Base-by-base conservation (phyloP, 1,139 yeast genomes). In the Zygosaccharomyces sapae region DNA sequence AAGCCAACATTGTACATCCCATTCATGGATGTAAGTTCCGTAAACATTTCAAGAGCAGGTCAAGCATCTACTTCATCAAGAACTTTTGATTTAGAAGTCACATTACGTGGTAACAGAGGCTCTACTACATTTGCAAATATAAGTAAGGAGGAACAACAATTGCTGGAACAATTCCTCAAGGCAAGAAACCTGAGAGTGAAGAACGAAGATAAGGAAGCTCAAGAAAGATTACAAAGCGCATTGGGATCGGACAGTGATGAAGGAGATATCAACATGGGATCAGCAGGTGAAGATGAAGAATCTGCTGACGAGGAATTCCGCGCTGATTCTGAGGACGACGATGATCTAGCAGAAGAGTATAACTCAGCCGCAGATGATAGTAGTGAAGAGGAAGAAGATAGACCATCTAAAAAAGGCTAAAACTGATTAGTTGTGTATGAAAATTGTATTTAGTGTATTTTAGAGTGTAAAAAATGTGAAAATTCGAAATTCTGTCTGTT, bases 1-100 rank as follows among this genome's bases (percentile, higher is more conserved):
- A 94, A 94, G 66, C 97, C 98, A 43, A 89, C 97, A 0, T 80
- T 92, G 38, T 86, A 87, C 66, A 86, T 92, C 55, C 96, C 97
- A 46, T 85, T 81, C 65, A 73, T 85, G 0, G 97, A 92, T 60
- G 80, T 92, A 43, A 74, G 83, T 46, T 76, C 74, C 40, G 81
- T 92, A 31, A 81, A 86, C 29, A 85, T 94, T 72, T 86, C 96
- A 3, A 83, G 99, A 67, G 86, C 95, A 5, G 95, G 96, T n/a
- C 80, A 83, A 41, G 81, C 89, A 1, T 80, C 85, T 1, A 75
- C 86, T 1, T 84, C 95, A 1, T 82, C 89, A 33, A 81, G 96
- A 65, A 92, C 98, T 0, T 94, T 94, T 68, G 99, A 94, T 68
- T 73, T 92, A 70, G 94, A 92, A 58, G 80, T 92, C 44, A 75